These are phyloP conservation scores for Cercospora janseana DNA, from an alignment of 2,329 filamentous ascomycete genomes.

Conservation along the genomic window DNA sequence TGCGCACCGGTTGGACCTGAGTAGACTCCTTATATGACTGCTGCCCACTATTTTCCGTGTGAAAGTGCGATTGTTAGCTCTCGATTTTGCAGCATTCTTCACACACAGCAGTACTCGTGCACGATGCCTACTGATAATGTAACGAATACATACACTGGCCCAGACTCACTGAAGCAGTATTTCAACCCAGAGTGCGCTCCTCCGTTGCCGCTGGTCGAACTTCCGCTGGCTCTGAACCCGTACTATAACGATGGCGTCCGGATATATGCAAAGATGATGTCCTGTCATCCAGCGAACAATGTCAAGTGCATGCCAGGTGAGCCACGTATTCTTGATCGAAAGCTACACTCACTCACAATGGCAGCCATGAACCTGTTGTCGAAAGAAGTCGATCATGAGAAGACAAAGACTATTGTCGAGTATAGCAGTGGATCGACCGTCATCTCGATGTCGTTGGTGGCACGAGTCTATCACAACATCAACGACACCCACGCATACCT, in stretches of 20 bases:
- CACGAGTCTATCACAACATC: constrained; percentile 52
- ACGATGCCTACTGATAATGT: constrained; percentile 12
- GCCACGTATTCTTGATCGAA: not conserved
- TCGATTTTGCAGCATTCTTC: not conserved
- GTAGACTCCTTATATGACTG: too few species aligned
- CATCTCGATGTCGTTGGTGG: constrained; percentile 58
- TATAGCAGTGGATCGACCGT: constrained; percentile 63
- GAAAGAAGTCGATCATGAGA: constrained; percentile 17
- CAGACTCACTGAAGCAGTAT: constrained; percentile 57
- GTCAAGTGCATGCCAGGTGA: constrained; percentile 62
- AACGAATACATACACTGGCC: constrained; percentile 57
- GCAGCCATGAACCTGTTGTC: constrained; percentile 21
- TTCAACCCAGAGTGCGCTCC: constrained; percentile 59
- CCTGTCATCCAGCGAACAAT: constrained; percentile 62
- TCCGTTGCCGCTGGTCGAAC: constrained; percentile 60
- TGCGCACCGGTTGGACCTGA: too few species aligned
- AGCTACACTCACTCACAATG: not conserved
- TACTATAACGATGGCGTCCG: constrained; percentile 57
- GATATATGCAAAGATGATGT: constrained; percentile 67
- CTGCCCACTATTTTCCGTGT: too few species aligned
- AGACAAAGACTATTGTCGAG: constrained; percentile 56
- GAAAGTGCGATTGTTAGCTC: too few species aligned
- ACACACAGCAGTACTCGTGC: not conserved
- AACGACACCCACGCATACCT: constrained; percentile 56
- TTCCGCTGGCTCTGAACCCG: constrained; percentile 58